A percentile compares a stretch with the other conserved stretches of the same genome.
phyloP scores from a whole-genome alignment of 1,284 basidiomycete genomes.

The Apiotrichum laibachii region DNA sequence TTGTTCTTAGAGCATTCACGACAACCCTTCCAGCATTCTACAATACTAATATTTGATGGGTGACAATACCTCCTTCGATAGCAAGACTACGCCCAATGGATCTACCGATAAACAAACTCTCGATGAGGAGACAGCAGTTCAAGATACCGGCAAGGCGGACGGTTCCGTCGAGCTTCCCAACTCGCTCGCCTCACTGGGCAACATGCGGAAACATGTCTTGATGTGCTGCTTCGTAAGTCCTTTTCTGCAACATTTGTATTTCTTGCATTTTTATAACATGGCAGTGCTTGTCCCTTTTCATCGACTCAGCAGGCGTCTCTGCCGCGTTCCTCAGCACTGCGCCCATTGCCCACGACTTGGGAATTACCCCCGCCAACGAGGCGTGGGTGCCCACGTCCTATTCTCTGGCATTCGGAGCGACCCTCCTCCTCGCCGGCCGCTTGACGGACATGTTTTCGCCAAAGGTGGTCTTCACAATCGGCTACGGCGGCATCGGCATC shows the following conservation, averaged over 20 bases:
- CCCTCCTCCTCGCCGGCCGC: slow-evolving; percentile 42
- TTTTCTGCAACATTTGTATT: neutral
- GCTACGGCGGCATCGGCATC: slow-evolving; percentile 42
- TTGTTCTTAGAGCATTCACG: too few species aligned
- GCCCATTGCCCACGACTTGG: slow-evolving; percentile 39
- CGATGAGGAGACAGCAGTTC: too few species aligned
- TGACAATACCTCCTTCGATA: too few species aligned
- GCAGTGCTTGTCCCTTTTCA: slow-evolving; percentile 31
- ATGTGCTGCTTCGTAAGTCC: slow-evolving; percentile 34
- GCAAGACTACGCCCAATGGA: too few species aligned
- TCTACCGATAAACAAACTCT: too few species aligned
- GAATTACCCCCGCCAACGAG: slow-evolving; percentile 28
- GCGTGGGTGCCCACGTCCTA: slow-evolving; percentile 45
- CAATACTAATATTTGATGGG: too few species aligned
- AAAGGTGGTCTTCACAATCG: slow-evolving; percentile 39
- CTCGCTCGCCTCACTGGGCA: slow-evolving; percentile 26
- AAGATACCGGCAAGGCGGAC: too few species aligned
- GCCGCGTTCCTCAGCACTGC: slow-evolving; percentile 47
- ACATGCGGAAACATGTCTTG: slow-evolving; percentile 33
- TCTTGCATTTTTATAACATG: neutral
- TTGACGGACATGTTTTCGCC: slow-evolving; percentile 45
- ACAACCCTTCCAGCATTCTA: too few species aligned
- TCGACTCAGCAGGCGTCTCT: slow-evolving; percentile 41
- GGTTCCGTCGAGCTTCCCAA: slow-evolving; percentile 7
- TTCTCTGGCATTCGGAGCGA: slow-evolving; percentile 32